Conservation (phyloP, 331 rosid species). For the Malus hybrid region DNA sequence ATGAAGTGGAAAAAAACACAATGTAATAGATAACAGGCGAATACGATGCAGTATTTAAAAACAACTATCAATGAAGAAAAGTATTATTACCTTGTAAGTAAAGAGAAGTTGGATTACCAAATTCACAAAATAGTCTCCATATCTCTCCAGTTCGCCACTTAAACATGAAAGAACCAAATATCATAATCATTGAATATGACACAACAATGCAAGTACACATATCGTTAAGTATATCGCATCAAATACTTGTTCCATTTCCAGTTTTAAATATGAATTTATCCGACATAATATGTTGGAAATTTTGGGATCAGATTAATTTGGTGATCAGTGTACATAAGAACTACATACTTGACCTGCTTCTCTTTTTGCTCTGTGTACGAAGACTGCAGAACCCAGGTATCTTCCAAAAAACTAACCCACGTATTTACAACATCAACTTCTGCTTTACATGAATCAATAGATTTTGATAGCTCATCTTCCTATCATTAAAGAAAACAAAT, state of each 20-base stretch:
- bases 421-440: conserved; percentile 62
- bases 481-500: conserved; percentile 22
- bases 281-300: neutral
- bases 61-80: neutral
- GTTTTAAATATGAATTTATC: neutral
- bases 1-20: conserved; percentile 17
- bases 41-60: conserved; percentile 1
- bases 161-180: conserved; percentile 16
- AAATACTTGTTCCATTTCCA: neutral
- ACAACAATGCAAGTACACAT: neutral
- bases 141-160: conserved; percentile 66
- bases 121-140: conserved; percentile 66
- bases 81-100: conserved; percentile 56
- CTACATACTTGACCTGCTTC: conserved; percentile 73
- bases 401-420: conserved; percentile 65
- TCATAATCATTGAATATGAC: conserved; percentile 7
- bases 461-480: conserved; percentile 75
- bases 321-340: conserved; percentile 8
- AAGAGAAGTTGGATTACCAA: conserved; percentile 60
- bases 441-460: conserved; percentile 51
- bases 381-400: conserved; percentile 55
- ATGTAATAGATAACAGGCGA: neutral
- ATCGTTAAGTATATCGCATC: neutral
- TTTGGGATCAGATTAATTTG: neutral
- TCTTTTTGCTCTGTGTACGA: conserved; percentile 38